phyloP scores from a whole-genome alignment of 805 yeast species.

The Wickerhamiella siamensis region DNA sequence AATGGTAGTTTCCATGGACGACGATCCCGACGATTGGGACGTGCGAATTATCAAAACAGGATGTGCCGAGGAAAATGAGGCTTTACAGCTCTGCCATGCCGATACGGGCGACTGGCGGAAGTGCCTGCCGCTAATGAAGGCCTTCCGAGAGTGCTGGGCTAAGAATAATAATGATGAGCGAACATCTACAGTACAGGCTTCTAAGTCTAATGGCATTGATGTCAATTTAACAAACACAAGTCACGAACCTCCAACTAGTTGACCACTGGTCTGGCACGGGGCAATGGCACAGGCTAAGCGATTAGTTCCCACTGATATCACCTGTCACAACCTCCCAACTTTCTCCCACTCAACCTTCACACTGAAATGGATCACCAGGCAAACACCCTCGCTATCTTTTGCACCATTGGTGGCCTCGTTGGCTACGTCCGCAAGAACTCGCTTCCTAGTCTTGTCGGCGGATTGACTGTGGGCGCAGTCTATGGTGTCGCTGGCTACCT shows the following conservation, averaged over 20 bases:
- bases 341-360: too few species aligned
- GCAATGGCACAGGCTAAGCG: too few species aligned
- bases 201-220: conserved; percentile 5
- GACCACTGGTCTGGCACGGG: too few species aligned
- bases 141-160: conserved; percentile 52
- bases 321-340: too few species aligned
- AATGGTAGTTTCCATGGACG: not conserved
- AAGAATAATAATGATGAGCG: conserved; percentile 40
- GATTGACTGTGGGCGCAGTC: conserved; percentile 31
- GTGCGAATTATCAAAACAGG: conserved; percentile 60
- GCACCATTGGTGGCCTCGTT: conserved; percentile 55
- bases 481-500: conserved; percentile 41
- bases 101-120: conserved; percentile 73
- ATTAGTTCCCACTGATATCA: too few species aligned
- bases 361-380: conserved; percentile 62
- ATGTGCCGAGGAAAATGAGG: conserved; percentile 57
- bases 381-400: conserved; percentile 51
- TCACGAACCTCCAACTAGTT: too few species aligned
- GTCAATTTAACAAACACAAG: conserved; percentile 9
- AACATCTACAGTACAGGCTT: conserved; percentile 9
- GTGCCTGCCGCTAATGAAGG: conserved; percentile 49
- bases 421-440: conserved; percentile 61
- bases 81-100: conserved; percentile 62
- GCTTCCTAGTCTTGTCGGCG: conserved; percentile 68
- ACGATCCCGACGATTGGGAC: conserved; percentile 34